Evolutionary conservation across 495 filamentous ascomycete genomes (phyloP).

Genomic region (Penicillium waksmanii): DNA sequence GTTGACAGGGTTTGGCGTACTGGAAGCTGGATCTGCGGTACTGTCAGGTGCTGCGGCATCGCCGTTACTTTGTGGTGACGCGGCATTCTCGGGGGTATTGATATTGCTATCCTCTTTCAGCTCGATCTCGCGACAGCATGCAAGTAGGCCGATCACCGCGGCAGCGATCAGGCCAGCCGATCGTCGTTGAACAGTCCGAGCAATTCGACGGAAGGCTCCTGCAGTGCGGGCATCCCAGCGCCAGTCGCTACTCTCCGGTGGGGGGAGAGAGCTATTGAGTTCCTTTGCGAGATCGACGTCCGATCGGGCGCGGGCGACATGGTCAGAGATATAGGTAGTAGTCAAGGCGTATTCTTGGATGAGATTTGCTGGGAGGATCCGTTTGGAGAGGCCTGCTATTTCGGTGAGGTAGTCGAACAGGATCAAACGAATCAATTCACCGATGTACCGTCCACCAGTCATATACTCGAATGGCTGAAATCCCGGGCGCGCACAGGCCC

Average conservation of each 20-base stretch:
- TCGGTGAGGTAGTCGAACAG: slow-evolving; percentile 66
- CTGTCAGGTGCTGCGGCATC: slow-evolving; percentile 15
- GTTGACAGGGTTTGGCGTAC: slow-evolving; percentile 5
- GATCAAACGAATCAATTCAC: slow-evolving; percentile 77
- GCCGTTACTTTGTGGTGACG: slow-evolving; percentile 36
- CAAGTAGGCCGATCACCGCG: slow-evolving; percentile 68
- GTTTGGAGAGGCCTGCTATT: slow-evolving; percentile 36
- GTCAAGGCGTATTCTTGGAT: slow-evolving; percentile 65
- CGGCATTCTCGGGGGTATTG: slow-evolving; percentile 38
- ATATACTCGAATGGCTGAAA: slow-evolving; percentile 91
- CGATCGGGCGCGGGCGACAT: slow-evolving; percentile 54
- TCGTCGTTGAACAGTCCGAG: slow-evolving; percentile 65
- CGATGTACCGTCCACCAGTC: slow-evolving; percentile 81
- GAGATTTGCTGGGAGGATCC: slow-evolving; percentile 59
- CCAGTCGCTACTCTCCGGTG: slow-evolving; percentile 50
- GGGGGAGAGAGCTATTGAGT: slow-evolving; percentile 57
- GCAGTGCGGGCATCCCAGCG: slow-evolving; percentile 63
- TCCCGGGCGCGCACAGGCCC: slow-evolving; percentile 68
- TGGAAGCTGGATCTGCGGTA: slow-evolving; percentile 13
- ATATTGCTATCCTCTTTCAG: slow-evolving; percentile 49
- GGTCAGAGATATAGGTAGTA: slow-evolving; percentile 71
- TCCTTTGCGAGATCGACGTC: slow-evolving; percentile 53
- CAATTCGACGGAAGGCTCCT: slow-evolving; percentile 60
- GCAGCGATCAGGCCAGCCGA: slow-evolving; percentile 75
- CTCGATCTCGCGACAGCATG: slow-evolving; percentile 66